These are phyloP conservation scores for Xerocomus minutiporus DNA, from an alignment of 1,284 basidiomycete genomes.

Conservation along the genomic window DNA sequence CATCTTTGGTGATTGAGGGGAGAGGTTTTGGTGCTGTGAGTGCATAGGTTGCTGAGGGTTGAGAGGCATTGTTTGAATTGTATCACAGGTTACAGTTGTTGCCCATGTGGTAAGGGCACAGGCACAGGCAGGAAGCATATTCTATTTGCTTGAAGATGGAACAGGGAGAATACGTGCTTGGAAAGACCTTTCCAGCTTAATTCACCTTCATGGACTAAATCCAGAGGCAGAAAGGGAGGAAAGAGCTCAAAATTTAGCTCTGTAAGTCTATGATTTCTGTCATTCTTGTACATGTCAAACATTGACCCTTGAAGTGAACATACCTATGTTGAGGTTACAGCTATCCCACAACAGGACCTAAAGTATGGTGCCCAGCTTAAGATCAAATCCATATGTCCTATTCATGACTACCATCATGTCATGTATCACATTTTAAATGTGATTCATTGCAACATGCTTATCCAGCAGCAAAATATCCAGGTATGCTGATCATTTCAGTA, in stretches of 20 bases:
- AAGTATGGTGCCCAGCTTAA: conserved; percentile 1
- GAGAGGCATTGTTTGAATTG: background rate
- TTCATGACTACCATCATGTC: conserved; percentile 25
- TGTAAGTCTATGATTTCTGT: conserved; percentile 16
- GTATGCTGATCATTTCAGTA: conserved; percentile 9
- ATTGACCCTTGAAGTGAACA: conserved; percentile 14
- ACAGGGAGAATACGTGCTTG: conserved; percentile 26
- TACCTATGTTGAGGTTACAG: conserved; percentile 19
- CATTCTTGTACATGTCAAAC: background rate
- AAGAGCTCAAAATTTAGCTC: background rate
- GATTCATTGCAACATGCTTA: conserved; percentile 13
- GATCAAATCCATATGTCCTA: conserved; percentile 13
- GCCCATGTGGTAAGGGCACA: conserved; percentile 21
- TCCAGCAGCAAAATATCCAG: conserved; percentile 3
- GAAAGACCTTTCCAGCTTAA: background rate
- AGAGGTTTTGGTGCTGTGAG: conserved; percentile 17
- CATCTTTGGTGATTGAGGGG: conserved; percentile 14
- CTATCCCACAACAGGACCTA: background rate
- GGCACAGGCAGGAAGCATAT: background rate
- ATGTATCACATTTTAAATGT: conserved; percentile 25
- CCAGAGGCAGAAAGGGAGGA: conserved; percentile 16
- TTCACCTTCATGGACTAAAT: background rate
- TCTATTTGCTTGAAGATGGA: conserved; percentile 28
- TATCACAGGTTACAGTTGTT: conserved; percentile 21
- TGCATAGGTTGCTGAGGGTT: background rate